phyloP scores from a whole-genome alignment of 2,329 filamentous ascomycete species.

The Aspergillus quadrilineatus region DNA sequence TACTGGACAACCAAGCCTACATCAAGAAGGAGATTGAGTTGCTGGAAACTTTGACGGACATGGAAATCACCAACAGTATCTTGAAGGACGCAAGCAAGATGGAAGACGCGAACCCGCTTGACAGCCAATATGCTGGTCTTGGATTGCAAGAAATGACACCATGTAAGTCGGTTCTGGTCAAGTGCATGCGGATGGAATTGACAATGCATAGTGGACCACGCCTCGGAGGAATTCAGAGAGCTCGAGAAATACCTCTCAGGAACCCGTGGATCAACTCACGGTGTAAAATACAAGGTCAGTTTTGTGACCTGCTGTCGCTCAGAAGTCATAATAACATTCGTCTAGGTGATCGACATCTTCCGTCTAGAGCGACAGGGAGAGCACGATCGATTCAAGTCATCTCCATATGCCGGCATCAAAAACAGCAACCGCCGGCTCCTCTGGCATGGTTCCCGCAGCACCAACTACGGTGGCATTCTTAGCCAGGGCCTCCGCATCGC shows the following conservation, averaged over 20 bases:
- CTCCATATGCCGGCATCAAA: slow-evolving; percentile 51
- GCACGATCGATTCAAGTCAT: slow-evolving; percentile 63
- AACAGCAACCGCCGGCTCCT: slow-evolving; percentile 71
- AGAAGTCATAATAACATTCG: not conserved
- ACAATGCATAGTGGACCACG: slow-evolving; percentile 49
- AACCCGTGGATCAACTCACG: slow-evolving; percentile 68
- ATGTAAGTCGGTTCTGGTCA: slow-evolving; percentile 28
- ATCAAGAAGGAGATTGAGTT: slow-evolving; percentile 77
- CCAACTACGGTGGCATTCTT: slow-evolving; percentile 84
- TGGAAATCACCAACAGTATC: slow-evolving; percentile 77
- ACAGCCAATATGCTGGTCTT: slow-evolving; percentile 70
- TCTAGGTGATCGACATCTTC: slow-evolving; percentile 70
- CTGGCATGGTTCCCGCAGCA: slow-evolving; percentile 82
- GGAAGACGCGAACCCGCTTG: slow-evolving; percentile 62
- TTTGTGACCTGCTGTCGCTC: not conserved
- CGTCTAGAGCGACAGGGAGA: slow-evolving; percentile 76
- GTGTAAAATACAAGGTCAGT: slow-evolving; percentile 20
- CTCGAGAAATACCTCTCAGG: slow-evolving; percentile 66
- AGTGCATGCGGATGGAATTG: slow-evolving; percentile 8
- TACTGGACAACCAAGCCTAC: slow-evolving; percentile 57
- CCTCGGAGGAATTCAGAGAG: slow-evolving; percentile 62
- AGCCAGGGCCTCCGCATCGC: slow-evolving; percentile 87
- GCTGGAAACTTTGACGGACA: slow-evolving; percentile 76
- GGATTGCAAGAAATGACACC: slow-evolving; percentile 74
- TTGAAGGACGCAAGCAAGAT: slow-evolving; percentile 65